These are phyloP conservation scores for Populus hybrid DNA, from an alignment of 441 rosid genomes.

Conservation along the genomic window DNA sequence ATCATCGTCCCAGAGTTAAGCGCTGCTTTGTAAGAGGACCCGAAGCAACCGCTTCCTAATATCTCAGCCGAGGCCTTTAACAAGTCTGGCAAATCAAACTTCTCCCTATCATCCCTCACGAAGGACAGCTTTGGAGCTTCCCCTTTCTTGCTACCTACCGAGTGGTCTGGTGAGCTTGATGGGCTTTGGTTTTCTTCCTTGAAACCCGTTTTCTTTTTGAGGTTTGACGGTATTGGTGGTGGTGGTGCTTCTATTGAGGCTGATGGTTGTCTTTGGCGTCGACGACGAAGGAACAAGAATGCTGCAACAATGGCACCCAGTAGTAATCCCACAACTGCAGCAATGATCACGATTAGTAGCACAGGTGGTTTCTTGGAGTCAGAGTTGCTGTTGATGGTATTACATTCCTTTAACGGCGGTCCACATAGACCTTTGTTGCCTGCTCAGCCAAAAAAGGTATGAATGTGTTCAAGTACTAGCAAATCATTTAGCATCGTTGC, in stretches of 20 bases:
- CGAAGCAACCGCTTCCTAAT: slow-evolving; percentile 86
- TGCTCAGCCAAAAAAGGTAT: slow-evolving; percentile 16
- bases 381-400: neutral
- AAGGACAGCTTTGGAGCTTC: slow-evolving; percentile 53
- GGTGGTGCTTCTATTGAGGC: slow-evolving; percentile 29
- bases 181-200: slow-evolving; percentile 25
- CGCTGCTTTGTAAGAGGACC: slow-evolving; percentile 79
- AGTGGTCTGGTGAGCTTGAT: slow-evolving; percentile 14
- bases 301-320: slow-evolving; percentile 25
- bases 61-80: slow-evolving; percentile 86
- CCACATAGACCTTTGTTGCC: slow-evolving; percentile 74
- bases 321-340: neutral
- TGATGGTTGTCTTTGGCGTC: slow-evolving; percentile 11
- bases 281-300: slow-evolving; percentile 21
- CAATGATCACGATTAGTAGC: slow-evolving; percentile 14
- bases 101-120: slow-evolving; percentile 51
- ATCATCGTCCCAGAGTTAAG: slow-evolving; percentile 36
- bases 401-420: slow-evolving; percentile 43
- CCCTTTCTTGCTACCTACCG: slow-evolving; percentile 11
- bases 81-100: slow-evolving; percentile 73
- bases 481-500: neutral
- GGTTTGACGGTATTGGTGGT: slow-evolving; percentile 32
- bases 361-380: slow-evolving; percentile 5
- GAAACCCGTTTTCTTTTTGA: slow-evolving; percentile 33
- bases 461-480: neutral